Evolutionary conservation across 306 rosid species (phyloP).

Genomic region (Dalbergia cultrata): DNA sequence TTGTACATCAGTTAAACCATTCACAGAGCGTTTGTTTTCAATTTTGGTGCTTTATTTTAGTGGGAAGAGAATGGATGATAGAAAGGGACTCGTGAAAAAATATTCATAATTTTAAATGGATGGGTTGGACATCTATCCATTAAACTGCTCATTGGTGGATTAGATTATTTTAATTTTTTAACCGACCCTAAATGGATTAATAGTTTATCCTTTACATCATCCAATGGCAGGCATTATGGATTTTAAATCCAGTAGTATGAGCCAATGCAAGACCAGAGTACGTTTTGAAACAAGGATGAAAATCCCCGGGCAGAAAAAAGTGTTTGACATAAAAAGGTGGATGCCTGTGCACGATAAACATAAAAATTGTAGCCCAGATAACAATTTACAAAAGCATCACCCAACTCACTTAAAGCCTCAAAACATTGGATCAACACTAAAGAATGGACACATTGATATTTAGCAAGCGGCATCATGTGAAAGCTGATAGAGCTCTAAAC

Average conservation of each 20-base stretch:
- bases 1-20: too few species aligned
- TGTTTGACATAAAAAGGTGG: neutral
- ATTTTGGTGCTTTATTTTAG: too few species aligned
- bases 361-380: neutral
- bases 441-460: neutral
- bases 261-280: neutral
- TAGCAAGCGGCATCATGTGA: neutral
- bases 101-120: too few species aligned
- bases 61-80: too few species aligned
- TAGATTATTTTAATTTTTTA: too few species aligned
- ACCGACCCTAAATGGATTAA: too few species aligned
- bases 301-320: neutral
- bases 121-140: too few species aligned
- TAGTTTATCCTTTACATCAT: too few species aligned
- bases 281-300: neutral
- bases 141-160: too few species aligned
- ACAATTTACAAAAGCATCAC: neutral
- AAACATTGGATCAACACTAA: slow-evolving; percentile 1
- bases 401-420: neutral
- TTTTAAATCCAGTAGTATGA: neutral
- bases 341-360: neutral
- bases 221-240: neutral
- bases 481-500: neutral
- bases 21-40: too few species aligned
- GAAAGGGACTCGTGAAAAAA: too few species aligned